Base-by-base conservation (phyloP, 140 eudicot species). In the Ambrosia hybrid region DNA sequence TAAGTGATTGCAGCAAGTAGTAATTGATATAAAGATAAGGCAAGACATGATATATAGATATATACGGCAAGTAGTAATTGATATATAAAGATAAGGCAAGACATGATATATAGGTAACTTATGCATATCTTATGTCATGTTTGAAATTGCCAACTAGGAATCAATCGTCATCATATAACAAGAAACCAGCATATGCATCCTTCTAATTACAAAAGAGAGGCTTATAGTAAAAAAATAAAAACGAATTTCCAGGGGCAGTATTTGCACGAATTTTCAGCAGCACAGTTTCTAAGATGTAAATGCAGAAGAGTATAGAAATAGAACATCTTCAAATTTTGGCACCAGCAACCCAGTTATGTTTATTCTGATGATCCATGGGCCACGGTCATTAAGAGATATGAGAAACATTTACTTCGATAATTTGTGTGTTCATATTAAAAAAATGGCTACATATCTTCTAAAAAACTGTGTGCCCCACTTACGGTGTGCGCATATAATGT, bases 1-100 rank as follows among this genome's bases (percentile, higher is more conserved):
- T 74, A 57, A 83, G 21, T 57, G 26, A 43, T 30, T 67, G 14
- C 59, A 75, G 60, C 34, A 57, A 67, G 37, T 8, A 57, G 43
- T 67, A 33, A 59, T 48, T 17, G 46, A 16, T 33, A 58, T 74
- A n/a, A 37, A 5, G 57, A 36, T 71, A 38, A 71, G 53, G 11
- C 6, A 61, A 51, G 51, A 60, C 10, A 71, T 16, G 57, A 53
- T 21, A 57, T 48, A 6, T 57, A 39, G 72, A 34, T 39, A 30
- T 30, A 30, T 30, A 30, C 2, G 43, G 60, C 46, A 57, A 67
- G 37, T 8, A 57, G 43, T 57, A 33, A 59, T 48, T 17, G 36
- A 16, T 33, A 58, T 74, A 53, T 21, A n/a, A 37, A 5, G 57
- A 36, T 71, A 38, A 71, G 53, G 11, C 4, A 61, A 62, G 51